Conservation (phyloP, 2,329 filamentous ascomycete genomes). For the Curvularia eragrostidis region DNA sequence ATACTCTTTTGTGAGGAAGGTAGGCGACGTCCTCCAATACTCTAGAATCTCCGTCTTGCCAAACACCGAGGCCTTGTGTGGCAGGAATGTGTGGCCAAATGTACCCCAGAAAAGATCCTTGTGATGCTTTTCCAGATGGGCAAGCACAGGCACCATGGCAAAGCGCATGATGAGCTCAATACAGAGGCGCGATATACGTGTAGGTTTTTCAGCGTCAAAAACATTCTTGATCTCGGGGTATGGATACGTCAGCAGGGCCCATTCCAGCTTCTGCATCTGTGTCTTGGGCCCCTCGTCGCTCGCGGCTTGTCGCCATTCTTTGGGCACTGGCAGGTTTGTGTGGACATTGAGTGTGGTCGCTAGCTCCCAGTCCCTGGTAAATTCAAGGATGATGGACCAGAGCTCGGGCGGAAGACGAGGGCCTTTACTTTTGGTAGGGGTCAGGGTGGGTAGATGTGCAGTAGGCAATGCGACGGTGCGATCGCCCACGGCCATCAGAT, state of each 20-base stretch:
- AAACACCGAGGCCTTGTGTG: slow-evolving; percentile 89
- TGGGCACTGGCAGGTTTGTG: slow-evolving; percentile 75
- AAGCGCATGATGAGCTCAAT: slow-evolving; percentile 94
- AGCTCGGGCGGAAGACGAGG: slow-evolving; percentile 76
- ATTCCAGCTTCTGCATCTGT: slow-evolving; percentile 81
- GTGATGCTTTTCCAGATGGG: slow-evolving; percentile 70
- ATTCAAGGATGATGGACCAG: slow-evolving; percentile 87
- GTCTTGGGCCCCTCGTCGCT: slow-evolving; percentile 71
- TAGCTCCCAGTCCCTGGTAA: slow-evolving; percentile 88
- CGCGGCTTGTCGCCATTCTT: slow-evolving; percentile 72
- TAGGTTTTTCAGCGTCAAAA: slow-evolving; percentile 72
- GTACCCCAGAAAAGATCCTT: slow-evolving; percentile 84
- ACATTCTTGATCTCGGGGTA: slow-evolving; percentile 75
- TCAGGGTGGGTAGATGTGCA: slow-evolving; percentile 44
- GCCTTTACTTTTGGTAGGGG: slow-evolving; percentile 47
- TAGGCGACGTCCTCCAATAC: slow-evolving; percentile 86
- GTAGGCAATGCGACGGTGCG: slow-evolving; percentile 59
- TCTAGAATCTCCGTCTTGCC: slow-evolving; percentile 83
- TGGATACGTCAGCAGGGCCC: slow-evolving; percentile 77
- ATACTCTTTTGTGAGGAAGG: slow-evolving; percentile 86
- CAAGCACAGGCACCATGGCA: slow-evolving; percentile 78
- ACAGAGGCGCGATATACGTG: slow-evolving; percentile 78
- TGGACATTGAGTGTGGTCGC: slow-evolving; percentile 81
- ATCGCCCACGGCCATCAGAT: slow-evolving; percentile 76
- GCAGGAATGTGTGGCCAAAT: slow-evolving; percentile 79